These are phyloP conservation scores for Penicillium hordei DNA, from an alignment of 2,329 filamentous ascomycete genomes.

Conservation along the genomic window DNA sequence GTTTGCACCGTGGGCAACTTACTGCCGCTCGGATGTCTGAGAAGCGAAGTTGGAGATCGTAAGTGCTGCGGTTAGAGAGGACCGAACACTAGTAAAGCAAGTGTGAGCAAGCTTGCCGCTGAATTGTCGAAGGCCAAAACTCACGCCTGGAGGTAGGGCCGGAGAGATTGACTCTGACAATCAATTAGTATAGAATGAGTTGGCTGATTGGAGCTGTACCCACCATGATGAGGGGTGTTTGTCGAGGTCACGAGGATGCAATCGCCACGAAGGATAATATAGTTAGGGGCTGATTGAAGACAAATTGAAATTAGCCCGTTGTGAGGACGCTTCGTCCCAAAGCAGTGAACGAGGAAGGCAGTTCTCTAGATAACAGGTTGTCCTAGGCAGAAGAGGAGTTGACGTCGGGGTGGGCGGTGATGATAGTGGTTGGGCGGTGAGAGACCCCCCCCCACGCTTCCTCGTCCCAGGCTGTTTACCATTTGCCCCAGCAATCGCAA, in stretches of 20 bases:
- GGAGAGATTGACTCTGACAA: conserved; percentile 23
- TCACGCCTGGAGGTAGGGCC: conserved; percentile 46
- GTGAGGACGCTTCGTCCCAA: not conserved
- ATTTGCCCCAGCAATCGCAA: conserved; percentile 10
- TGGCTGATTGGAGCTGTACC: conserved; percentile 13
- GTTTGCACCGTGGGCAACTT: not conserved
- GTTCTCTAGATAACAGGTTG: conserved; percentile 14
- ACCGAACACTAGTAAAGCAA: conserved; percentile 81
- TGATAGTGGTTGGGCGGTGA: conserved; percentile 36
- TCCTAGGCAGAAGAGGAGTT: conserved; percentile 19
- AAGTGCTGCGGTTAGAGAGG: conserved; percentile 88
- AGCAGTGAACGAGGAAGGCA: not conserved
- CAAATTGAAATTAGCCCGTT: not conserved
- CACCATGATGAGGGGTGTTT: conserved; percentile 29
- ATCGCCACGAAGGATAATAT: not conserved
- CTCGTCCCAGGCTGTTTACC: conserved; percentile 22
- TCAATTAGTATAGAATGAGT: conserved; percentile 1
- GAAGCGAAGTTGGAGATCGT: conserved; percentile 96
- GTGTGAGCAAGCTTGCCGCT: conserved; percentile 60
- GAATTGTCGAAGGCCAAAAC: conserved; percentile 67
- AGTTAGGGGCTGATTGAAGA: not conserved
- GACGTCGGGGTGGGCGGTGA: conserved; percentile 21
- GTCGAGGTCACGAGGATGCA: not conserved
- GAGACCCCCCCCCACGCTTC: conserved; percentile 29
- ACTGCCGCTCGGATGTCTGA: conserved; percentile 82